Percentiles rank a stretch among this genome's conserved stretches.
phyloP scores from a whole-genome alignment of 257 asterid genomes.

The Thymus mandschuricus region DNA sequence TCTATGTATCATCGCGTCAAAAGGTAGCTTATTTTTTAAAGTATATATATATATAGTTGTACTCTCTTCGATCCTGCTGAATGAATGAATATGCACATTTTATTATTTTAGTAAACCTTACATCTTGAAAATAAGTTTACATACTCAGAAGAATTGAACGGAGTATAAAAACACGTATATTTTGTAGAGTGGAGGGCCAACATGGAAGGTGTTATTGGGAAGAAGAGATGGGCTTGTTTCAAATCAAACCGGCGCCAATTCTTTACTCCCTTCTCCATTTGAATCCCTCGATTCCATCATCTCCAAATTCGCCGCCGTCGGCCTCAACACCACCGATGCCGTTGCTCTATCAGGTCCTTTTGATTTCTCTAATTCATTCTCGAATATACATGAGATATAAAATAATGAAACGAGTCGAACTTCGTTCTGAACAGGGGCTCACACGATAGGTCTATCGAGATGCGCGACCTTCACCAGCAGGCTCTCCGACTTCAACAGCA shows the following conservation, averaged over 20 bases:
- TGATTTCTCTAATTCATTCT: too few species aligned
- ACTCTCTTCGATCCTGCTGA: too few species aligned
- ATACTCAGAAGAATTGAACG: too few species aligned
- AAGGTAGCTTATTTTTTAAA: too few species aligned
- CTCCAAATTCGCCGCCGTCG: slow-evolving; percentile 54
- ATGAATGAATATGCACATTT: too few species aligned
- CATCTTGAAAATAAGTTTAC: too few species aligned
- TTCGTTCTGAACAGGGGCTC: slow-evolving; percentile 49
- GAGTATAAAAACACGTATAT: too few species aligned
- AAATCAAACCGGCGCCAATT: slow-evolving; percentile 67
- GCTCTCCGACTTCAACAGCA: slow-evolving; percentile 68
- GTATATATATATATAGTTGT: too few species aligned
- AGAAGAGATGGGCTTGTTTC: slow-evolving; percentile 79
- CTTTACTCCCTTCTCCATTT: slow-evolving; percentile 66
- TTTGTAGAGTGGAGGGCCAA: slow-evolving; percentile 78
- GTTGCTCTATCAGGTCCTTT: slow-evolving; percentile 67
- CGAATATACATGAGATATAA: too few species aligned
- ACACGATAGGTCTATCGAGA: slow-evolving; percentile 68
- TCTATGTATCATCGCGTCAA: too few species aligned
- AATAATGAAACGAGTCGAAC: too few species aligned
- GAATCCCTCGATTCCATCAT: slow-evolving; percentile 51
- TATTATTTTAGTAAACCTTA: too few species aligned
- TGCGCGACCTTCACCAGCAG: slow-evolving; percentile 65
- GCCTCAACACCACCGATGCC: slow-evolving; percentile 63
- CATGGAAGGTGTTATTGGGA: slow-evolving; percentile 73